Percentiles rank a stretch among this genome's conserved stretches.
Conservation (phyloP, 352 stramenopile genomes). For the Discostella stelligera region DNA sequence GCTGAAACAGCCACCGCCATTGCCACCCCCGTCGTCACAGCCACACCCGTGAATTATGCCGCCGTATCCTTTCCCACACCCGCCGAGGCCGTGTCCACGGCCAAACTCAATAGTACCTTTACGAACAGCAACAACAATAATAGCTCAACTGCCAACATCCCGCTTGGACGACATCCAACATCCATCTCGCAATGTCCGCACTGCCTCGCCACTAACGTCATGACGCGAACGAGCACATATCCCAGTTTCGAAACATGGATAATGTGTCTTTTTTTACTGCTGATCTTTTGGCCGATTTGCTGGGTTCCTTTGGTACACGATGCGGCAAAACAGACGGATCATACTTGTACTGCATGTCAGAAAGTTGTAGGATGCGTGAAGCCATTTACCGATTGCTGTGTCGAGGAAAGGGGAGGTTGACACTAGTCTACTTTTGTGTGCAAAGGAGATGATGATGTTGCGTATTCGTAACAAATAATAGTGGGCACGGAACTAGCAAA, state of each 20-base stretch:
- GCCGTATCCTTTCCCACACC: conserved; percentile 6
- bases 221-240: conserved; percentile 26
- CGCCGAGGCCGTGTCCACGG: not conserved
- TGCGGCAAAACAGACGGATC: conserved; percentile 33
- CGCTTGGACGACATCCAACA: conserved; percentile 12
- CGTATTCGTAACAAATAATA: too few species aligned
- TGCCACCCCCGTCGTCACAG: not conserved
- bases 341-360: conserved; percentile 26
- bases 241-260: conserved; percentile 17
- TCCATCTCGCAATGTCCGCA: conserved; percentile 21
- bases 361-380: conserved; percentile 17
- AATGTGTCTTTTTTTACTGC: conserved; percentile 10
- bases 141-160: not conserved
- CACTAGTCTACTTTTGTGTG: too few species aligned
- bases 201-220: conserved; percentile 9
- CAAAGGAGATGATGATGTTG: too few species aligned
- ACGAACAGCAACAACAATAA: conserved; percentile 1
- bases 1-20: not conserved
- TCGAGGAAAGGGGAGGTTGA: conserved; percentile 8
- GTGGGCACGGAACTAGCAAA: too few species aligned
- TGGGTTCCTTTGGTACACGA: conserved; percentile 36
- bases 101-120: not conserved
- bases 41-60: conserved; percentile 1
- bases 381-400: conserved; percentile 30
- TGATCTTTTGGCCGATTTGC: conserved; percentile 37